phyloP scores from a whole-genome alignment of 495 filamentous ascomycete species.

The Usnea hakonensis region DNA sequence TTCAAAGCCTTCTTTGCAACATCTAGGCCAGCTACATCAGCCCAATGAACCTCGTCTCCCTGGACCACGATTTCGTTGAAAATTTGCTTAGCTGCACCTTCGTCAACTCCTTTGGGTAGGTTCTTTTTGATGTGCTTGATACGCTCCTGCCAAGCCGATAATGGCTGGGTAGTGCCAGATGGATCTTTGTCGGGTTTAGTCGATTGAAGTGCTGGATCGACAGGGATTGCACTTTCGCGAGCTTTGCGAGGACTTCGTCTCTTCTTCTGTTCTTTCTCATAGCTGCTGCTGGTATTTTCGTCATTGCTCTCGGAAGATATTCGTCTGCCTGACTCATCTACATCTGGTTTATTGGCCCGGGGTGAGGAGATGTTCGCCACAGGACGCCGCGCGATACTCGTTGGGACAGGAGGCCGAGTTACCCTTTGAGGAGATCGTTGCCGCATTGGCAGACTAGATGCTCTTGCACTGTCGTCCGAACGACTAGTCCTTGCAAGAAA shows the following conservation, averaged over 20 bases:
- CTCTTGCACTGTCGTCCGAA: constrained; percentile 15
- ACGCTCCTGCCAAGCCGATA: constrained; percentile 40
- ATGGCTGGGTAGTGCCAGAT: constrained; percentile 29
- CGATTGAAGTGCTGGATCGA: constrained; percentile 23
- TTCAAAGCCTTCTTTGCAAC: constrained; percentile 87
- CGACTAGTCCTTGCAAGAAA: constrained; percentile 20
- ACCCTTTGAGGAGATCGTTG: constrained; percentile 23
- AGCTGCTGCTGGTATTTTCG: constrained; percentile 35
- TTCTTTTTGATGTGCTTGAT: constrained; percentile 62
- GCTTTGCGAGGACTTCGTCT: constrained; percentile 23
- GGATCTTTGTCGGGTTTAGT: constrained; percentile 42
- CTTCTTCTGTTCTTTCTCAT: constrained; percentile 24
- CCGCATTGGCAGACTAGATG: constrained; percentile 16
- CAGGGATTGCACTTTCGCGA: constrained; percentile 19
- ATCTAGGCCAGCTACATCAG: constrained; percentile 86
- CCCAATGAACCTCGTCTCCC: constrained; percentile 93
- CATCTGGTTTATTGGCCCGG: constrained; percentile 21
- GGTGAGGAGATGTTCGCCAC: constrained; percentile 30
- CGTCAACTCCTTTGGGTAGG: constrained; percentile 73
- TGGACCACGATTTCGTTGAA: constrained; percentile 93
- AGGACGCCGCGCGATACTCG: constrained; percentile 18
- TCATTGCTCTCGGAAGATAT: constrained; percentile 34
- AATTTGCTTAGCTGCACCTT: constrained; percentile 76
- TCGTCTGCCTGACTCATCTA: constrained; percentile 19
- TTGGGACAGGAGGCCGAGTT: constrained; percentile 6